A percentile compares a stretch with the other conserved stretches of the same genome.
These are phyloP conservation scores for Phaeophleospora eucalypticola DNA, from an alignment of 2,329 filamentous ascomycete species.

Conservation along the genomic window DNA sequence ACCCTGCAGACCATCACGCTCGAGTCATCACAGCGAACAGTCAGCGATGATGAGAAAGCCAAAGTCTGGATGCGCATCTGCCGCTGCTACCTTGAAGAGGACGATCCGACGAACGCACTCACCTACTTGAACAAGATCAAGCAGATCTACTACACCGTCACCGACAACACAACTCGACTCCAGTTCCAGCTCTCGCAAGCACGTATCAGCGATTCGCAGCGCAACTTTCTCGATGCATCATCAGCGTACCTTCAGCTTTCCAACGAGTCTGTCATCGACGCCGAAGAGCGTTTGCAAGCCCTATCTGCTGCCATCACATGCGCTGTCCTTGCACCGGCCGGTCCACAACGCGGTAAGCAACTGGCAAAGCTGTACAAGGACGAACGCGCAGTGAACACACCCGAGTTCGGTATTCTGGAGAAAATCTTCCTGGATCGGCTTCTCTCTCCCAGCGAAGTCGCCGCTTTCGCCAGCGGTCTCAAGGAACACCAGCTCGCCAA, in stretches of 20 bases:
- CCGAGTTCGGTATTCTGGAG: conserved; percentile 84
- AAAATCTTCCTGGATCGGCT: conserved; percentile 96
- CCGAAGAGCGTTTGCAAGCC: conserved; percentile 79
- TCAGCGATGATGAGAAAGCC: conserved; percentile 77
- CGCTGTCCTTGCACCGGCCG: conserved; percentile 86
- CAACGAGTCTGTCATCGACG: conserved; percentile 71
- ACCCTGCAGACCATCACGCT: conserved; percentile 79
- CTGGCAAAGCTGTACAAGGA: conserved; percentile 89
- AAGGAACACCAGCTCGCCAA: conserved; percentile 84
- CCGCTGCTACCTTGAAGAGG: conserved; percentile 87
- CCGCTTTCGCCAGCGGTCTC: conserved; percentile 75
- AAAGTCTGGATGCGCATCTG: conserved; percentile 90
- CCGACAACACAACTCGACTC: conserved; percentile 68
- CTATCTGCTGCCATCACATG: conserved; percentile 86
- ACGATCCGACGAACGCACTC: conserved; percentile 81
- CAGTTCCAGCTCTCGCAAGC: conserved; percentile 91
- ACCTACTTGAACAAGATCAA: conserved; percentile 92
- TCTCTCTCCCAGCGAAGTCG: conserved; percentile 75
- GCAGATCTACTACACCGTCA: conserved; percentile 77
- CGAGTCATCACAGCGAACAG: conserved; percentile 79
- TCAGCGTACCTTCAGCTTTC: conserved; percentile 85
- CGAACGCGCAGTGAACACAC: conserved; percentile 69
- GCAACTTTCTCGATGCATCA: conserved; percentile 82
- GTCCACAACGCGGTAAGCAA: conserved; percentile 73
- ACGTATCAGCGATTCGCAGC: conserved; percentile 84